Percentiles rank a stretch among this genome's conserved stretches.
phyloP scores from a whole-genome alignment of 805 yeast genomes.

The Komagataella ulmi region DNA sequence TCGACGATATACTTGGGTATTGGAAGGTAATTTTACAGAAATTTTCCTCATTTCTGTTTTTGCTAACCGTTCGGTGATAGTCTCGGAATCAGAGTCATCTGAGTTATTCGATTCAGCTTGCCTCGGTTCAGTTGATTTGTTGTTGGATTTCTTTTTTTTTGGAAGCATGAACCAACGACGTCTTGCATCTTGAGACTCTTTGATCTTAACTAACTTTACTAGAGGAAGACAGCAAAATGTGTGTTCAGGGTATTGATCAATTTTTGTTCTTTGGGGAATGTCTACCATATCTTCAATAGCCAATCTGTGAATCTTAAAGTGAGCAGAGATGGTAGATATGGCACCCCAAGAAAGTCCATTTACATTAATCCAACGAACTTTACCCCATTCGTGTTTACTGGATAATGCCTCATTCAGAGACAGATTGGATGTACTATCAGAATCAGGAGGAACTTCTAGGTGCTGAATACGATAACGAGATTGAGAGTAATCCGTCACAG shows the following conservation, averaged over 20 bases:
- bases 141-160: background rate
- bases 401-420: constrained; percentile 17
- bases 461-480: constrained; percentile 28
- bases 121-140: background rate
- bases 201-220: constrained; percentile 25
- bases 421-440: constrained; percentile 4
- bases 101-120: background rate
- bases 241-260: constrained; percentile 36
- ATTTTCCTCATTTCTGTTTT: constrained; percentile 17
- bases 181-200: constrained; percentile 3
- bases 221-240: constrained; percentile 43
- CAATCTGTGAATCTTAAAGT: constrained; percentile 35
- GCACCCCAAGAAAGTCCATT: constrained; percentile 55
- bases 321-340: constrained; percentile 28
- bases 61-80: constrained; percentile 10
- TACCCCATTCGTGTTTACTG: constrained; percentile 30
- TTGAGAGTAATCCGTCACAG: constrained; percentile 37
- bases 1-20: constrained; percentile 11
- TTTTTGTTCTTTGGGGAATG: constrained; percentile 46
- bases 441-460: constrained; percentile 21
- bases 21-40: constrained; percentile 17
- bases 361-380: constrained; percentile 42
- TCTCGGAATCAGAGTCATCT: background rate
- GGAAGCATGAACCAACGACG: background rate
- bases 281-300: constrained; percentile 54